These are phyloP conservation scores for Globisporangium nunn DNA, from an alignment of 352 stramenopile species.

Conservation along the genomic window DNA sequence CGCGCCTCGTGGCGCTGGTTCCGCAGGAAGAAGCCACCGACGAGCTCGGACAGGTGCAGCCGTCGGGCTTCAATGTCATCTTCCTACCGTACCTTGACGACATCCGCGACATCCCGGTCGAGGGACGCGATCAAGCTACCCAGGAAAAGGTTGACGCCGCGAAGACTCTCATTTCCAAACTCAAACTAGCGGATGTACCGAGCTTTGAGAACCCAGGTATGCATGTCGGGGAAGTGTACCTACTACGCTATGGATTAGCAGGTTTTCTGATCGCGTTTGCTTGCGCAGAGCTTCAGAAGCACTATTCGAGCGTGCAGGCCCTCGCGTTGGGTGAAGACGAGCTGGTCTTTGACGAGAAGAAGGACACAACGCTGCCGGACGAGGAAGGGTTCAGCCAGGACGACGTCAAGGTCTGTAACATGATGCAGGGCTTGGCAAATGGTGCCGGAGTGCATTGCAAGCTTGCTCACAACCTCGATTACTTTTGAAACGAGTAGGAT, in stretches of 20 bases:
- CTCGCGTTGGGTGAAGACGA: constrained; percentile 66
- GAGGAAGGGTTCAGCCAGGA: constrained; percentile 53
- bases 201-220: constrained; percentile 80
- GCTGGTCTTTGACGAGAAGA: constrained; percentile 68
- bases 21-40: constrained; percentile 72
- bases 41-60: constrained; percentile 74
- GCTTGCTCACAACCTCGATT: not conserved
- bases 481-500: constrained; percentile 15
- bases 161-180: constrained; percentile 58
- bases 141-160: constrained; percentile 56
- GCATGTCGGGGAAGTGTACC: not conserved
- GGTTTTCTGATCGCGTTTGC: not conserved
- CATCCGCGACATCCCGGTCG: constrained; percentile 58
- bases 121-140: constrained; percentile 25
- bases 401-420: constrained; percentile 46
- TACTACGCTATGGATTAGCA: no score
- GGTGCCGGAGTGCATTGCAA: not conserved
- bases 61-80: constrained; percentile 67
- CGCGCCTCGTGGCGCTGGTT: constrained; percentile 65
- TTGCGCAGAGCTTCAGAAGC: constrained; percentile 70
- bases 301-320: constrained; percentile 75
- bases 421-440: not conserved
- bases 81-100: constrained; percentile 81
- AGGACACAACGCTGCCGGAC: constrained; percentile 73
- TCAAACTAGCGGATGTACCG: constrained; percentile 63